phyloP scores from a whole-genome alignment of 495 filamentous ascomycete species.

The Ascobolus immersus region DNA sequence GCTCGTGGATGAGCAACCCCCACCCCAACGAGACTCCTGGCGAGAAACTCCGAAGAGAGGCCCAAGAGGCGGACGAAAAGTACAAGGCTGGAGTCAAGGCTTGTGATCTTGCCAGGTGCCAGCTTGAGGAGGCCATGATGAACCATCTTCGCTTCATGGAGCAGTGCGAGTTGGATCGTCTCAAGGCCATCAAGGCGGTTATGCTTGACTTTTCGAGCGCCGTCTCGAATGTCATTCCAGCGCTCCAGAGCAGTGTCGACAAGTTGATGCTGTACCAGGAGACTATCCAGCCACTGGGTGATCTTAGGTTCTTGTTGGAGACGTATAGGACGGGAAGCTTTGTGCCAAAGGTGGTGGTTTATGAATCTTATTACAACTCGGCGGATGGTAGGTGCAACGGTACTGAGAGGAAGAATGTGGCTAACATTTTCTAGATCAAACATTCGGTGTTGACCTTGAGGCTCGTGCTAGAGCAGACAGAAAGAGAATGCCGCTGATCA shows the following conservation, averaged over 20 bases:
- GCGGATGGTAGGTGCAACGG: slow-evolving; percentile 37
- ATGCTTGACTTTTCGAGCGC: slow-evolving; percentile 93
- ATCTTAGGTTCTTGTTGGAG: slow-evolving; percentile 87
- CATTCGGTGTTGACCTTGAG: slow-evolving; percentile 91
- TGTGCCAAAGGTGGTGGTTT: slow-evolving; percentile 68
- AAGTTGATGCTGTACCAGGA: slow-evolving; percentile 98
- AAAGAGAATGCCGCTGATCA: slow-evolving; percentile 79
- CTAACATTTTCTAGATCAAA: slow-evolving; percentile 43
- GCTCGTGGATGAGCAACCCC: slow-evolving; percentile 66
- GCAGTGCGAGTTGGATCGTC: slow-evolving; percentile 81
- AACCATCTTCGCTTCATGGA: slow-evolving; percentile 88
- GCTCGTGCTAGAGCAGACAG: slow-evolving; percentile 74
- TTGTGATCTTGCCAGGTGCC: slow-evolving; percentile 73
- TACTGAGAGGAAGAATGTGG: background rate
- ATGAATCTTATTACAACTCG: slow-evolving; percentile 97
- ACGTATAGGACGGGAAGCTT: slow-evolving; percentile 91
- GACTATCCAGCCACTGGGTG: slow-evolving; percentile 76
- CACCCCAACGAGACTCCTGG: slow-evolving; percentile 74
- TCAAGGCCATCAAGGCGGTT: slow-evolving; percentile 95
- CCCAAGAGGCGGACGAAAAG: slow-evolving; percentile 68
- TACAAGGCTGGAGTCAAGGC: slow-evolving; percentile 70
- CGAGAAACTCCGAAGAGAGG: slow-evolving; percentile 69
- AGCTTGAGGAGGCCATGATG: slow-evolving; percentile 80
- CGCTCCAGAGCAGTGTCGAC: slow-evolving; percentile 78
- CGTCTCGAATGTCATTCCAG: slow-evolving; percentile 94